Percentiles rank a stretch among this genome's conserved stretches.
Conservation (phyloP, 805 yeast species). For the Candida insectalens region DNA sequence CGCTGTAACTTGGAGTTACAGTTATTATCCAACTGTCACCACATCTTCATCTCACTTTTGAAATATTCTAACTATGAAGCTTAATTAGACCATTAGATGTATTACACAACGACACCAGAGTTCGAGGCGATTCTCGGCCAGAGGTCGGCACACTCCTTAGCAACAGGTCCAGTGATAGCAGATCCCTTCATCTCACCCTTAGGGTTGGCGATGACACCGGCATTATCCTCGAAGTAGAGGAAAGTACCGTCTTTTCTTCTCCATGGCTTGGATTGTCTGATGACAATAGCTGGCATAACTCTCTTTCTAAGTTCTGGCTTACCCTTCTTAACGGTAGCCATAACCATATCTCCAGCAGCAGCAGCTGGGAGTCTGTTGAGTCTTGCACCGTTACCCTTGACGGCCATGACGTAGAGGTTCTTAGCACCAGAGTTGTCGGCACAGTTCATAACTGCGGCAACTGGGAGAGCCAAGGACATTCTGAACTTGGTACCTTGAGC, state of each 20-base stretch:
- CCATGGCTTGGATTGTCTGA: conserved; percentile 99
- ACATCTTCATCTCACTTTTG: too few species aligned
- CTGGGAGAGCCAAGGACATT: conserved; percentile 99
- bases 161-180: conserved; percentile 99
- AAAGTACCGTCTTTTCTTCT: conserved; percentile 99
- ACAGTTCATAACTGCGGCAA: conserved; percentile 99
- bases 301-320: conserved; percentile 99
- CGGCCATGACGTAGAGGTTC: conserved; percentile 97
- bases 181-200: conserved; percentile 99
- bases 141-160: conserved; percentile 99
- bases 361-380: conserved; percentile 99
- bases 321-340: conserved; percentile 99
- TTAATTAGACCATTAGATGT: too few species aligned
- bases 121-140: conserved; percentile 99
- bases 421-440: conserved; percentile 99
- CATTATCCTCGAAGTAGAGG: conserved; percentile 99
- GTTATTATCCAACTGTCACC: too few species aligned
- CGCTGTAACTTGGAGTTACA: too few species aligned
- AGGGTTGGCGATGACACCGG: conserved; percentile 99
- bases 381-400: conserved; percentile 99
- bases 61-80: too few species aligned
- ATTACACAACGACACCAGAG: conserved; percentile 99
- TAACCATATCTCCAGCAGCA: conserved; percentile 99
- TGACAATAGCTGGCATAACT: conserved; percentile 99
- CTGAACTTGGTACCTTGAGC: conserved; percentile 99